phyloP scores from a whole-genome alignment of 257 asterid species.

The Misopates orontium region DNA sequence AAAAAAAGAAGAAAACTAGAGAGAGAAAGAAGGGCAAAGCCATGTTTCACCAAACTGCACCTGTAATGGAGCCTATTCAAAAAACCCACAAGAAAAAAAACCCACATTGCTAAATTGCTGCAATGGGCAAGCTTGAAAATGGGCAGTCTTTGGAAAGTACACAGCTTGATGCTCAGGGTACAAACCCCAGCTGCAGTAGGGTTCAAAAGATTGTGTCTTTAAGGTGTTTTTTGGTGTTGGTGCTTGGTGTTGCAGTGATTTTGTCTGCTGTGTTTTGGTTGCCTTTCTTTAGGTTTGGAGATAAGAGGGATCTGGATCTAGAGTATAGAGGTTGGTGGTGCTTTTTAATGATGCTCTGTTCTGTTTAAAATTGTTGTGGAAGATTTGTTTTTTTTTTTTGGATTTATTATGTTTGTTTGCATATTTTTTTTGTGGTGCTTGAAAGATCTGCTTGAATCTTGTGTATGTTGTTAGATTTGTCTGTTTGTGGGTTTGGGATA shows the following conservation, averaged over 20 bases:
- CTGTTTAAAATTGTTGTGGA: constrained; percentile 1
- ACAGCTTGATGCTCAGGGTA: constrained; percentile 48
- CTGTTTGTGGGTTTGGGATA: constrained; percentile 10
- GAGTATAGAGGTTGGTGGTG: constrained; percentile 44
- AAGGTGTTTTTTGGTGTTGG: constrained; percentile 64
- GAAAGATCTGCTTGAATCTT: constrained; percentile 30
- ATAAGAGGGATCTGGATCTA: constrained; percentile 74
- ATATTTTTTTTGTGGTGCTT: constrained; percentile 17
- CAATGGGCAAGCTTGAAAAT: constrained; percentile 85
- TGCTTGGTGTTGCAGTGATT: constrained; percentile 66
- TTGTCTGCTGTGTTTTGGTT: constrained; percentile 73
- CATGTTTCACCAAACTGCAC: constrained; percentile 41
- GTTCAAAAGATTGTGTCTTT: constrained; percentile 44
- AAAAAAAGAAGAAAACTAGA: constrained; percentile 15
- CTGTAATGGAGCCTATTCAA: constrained; percentile 45
- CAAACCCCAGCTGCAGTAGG: constrained; percentile 40
- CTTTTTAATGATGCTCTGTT: background rate
- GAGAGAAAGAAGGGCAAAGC: constrained; percentile 7
- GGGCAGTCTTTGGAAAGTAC: constrained; percentile 49
- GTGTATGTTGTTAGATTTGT: constrained; percentile 5
- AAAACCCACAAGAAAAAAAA: constrained; percentile 32
- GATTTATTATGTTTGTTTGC: constrained; percentile 10
- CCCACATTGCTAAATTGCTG: constrained; percentile 57
- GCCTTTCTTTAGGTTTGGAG: constrained; percentile 61
- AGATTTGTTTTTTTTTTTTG: background rate